Percentiles rank a stretch among this genome's conserved stretches.
Evolutionary conservation across 2,329 filamentous ascomycete genomes (phyloP).

Genomic region (Sclerotinia glacialis): DNA sequence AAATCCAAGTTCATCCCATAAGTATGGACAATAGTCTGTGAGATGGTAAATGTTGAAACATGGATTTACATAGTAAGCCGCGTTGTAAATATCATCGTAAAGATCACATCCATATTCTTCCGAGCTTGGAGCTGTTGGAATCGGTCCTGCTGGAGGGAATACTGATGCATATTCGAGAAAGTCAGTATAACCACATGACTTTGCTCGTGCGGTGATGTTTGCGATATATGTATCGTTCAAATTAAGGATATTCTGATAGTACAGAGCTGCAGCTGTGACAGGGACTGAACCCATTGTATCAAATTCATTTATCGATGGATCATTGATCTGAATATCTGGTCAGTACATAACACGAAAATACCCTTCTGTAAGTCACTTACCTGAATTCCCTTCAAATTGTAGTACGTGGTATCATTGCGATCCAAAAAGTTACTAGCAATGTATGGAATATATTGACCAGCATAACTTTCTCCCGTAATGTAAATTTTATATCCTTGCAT

Average conservation of each 20-base stretch:
- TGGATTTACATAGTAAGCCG: conserved; percentile 51
- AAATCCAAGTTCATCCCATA: conserved; percentile 36
- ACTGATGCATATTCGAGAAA: conserved; percentile 50
- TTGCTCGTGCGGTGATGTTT: conserved; percentile 45
- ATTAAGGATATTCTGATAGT: conserved; percentile 50
- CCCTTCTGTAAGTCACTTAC: neutral
- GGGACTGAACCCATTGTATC: conserved; percentile 34
- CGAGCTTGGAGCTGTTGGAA: conserved; percentile 44
- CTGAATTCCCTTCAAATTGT: conserved; percentile 57
- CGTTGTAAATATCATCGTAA: conserved; percentile 46
- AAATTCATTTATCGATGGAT: conserved; percentile 50
- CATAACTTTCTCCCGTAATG: conserved; percentile 62
- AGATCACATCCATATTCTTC: conserved; percentile 30
- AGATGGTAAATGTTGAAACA: conserved; percentile 66
- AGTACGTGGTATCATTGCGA: conserved; percentile 52
- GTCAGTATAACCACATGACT: conserved; percentile 52
- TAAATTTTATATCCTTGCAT: conserved; percentile 59
- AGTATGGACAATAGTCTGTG: conserved; percentile 46
- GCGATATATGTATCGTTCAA: conserved; percentile 51
- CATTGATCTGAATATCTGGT: conserved; percentile 47
- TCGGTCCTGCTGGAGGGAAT: conserved; percentile 55
- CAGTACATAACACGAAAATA: neutral
- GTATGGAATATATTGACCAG: conserved; percentile 46
- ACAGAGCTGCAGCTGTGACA: conserved; percentile 50
- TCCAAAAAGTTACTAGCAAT: conserved; percentile 53